Base-by-base conservation (phyloP, 2,329 filamentous ascomycete species). In the Ophiostoma australiae region DNA sequence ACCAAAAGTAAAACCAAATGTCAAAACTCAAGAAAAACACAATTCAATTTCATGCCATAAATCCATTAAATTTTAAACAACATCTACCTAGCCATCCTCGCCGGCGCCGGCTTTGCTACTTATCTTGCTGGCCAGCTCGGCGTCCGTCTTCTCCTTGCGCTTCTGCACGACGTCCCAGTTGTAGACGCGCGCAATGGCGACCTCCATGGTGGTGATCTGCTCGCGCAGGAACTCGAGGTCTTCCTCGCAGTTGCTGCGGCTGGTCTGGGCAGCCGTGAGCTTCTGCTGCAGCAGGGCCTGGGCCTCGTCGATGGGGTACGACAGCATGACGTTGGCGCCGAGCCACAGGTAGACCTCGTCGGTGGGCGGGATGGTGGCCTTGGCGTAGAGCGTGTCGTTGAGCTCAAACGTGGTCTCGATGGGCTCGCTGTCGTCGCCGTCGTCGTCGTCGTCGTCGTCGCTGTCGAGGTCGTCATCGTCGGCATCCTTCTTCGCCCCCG, bases 91-190 rank as follows among this genome's bases (percentile, higher is more conserved):
- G 15, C 37, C 37, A 17, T 23, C 65, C 37, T 67, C 66, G 23
- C 37, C 23, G n/a, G 66, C 66, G 10, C 80, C 78, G 68, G 79
- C 78, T 41, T 78, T 77, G 70, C 80, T 78, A 44, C 80, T 81
- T 73, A 82, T 81, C 65, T 77, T 77, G 67, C 80, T 80, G 72
- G 78, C 65, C 35, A 69, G 79, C 72, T 81, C 80, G 69, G 83
- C 86, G 55, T 90, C 89, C 3, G 82, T 84, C 80, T 93, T 95
- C 73, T 97, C 93, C 84, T 97, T 97, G 76, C 95, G 86, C 81
- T 96, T 92, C 83, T 97, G 92, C 63, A 94, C 92, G 4, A 99
- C 93, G 77, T 99, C 95, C 94, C 95, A 98, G 81, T 99, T 99
- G 81, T 99, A 98, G n/a, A 99, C 94, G 74, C 95, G 87, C 31